Evolutionary conservation across 1,284 basidiomycete species (phyloP), one percentile per base, ranked within the genome.

Genomic region (Tremellales sp.): DNA sequence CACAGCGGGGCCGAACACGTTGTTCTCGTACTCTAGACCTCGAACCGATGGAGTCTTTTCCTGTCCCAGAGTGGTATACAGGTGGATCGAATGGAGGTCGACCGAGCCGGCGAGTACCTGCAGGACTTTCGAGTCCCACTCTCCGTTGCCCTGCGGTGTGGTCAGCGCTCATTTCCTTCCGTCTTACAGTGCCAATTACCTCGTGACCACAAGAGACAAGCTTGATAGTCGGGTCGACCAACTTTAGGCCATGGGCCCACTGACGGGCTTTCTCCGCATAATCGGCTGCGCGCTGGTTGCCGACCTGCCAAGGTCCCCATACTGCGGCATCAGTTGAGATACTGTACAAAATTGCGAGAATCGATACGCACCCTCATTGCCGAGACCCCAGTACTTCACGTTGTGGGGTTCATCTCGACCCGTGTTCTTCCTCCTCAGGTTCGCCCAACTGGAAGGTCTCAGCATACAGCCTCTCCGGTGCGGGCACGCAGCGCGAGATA

Each of bases 281-380:
- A 51, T 81, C 82, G 19, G 75, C 67, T 0, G 81, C 77, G 6
- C 77, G 76, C 70, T 81, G 78, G 57, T 82, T 80, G 23, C 82
- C 81, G 23, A 83, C 80, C 73, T 83, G 81, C 82, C 81, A 83
- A 3, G 80, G 78, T 13, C 82, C 82, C 75, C 78, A 81, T 43
- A 81, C 76, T 63, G 68, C n/a, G 17, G 2, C 23, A 4, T 40
- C 22, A 35, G 22, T 22, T 44, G 4, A n/a, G 23, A 10, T 25
- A 10, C 15, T 23, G 7, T 13, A 48, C 61, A 63, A 23, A 23
- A 17, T 26, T n/a, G n/a, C n/a, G 17, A 24, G 4, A 26, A 11
- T 21, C 23, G 8, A 53, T n/a, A n/a, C 54, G 49, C 46, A 59
- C 67, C 65, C 59, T 75, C 68, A 50, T 74, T 75, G 8, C 72